phyloP scores from a whole-genome alignment of 192 early-diverging fungal genomes.

The Backusella mclennaniae region DNA sequence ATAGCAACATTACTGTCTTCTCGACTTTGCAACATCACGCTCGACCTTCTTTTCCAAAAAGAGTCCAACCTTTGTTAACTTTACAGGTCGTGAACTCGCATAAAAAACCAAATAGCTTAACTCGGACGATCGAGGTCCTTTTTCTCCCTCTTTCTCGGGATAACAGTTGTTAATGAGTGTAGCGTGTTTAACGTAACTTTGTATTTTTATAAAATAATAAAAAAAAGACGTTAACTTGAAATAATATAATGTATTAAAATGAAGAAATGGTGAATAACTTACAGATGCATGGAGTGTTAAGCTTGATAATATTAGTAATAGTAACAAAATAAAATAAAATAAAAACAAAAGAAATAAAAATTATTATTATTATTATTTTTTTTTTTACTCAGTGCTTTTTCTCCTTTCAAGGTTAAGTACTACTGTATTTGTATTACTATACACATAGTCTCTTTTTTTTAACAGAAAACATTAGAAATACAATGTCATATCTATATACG shows the following conservation, averaged over 20 bases:
- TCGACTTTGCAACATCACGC: conserved; percentile 61
- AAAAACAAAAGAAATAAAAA: neutral
- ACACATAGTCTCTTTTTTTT: neutral
- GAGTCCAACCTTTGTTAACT: conserved; percentile 86
- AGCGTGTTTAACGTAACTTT: conserved; percentile 71
- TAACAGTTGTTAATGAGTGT: conserved; percentile 76
- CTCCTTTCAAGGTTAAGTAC: neutral
- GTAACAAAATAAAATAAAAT: neutral
- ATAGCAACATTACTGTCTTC: conserved; percentile 51
- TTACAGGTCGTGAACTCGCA: conserved; percentile 82
- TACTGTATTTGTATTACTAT: neutral
- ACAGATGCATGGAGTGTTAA: neutral
- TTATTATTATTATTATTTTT: neutral
- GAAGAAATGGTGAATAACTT: neutral
- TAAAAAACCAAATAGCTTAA: conserved; percentile 90
- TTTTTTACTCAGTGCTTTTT: conserved; percentile 5
- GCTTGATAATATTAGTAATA: neutral
- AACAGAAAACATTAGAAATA: too few species aligned
- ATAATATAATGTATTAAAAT: neutral
- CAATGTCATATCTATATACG: too few species aligned
- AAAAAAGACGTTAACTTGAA: neutral
- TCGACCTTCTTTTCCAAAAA: conserved; percentile 73
- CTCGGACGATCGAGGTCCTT: conserved; percentile 73
- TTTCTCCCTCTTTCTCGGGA: conserved; percentile 60
- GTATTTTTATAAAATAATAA: neutral